Conservation (phyloP, 192 early-diverging fungal species). For the Coemansia sp. region DNA sequence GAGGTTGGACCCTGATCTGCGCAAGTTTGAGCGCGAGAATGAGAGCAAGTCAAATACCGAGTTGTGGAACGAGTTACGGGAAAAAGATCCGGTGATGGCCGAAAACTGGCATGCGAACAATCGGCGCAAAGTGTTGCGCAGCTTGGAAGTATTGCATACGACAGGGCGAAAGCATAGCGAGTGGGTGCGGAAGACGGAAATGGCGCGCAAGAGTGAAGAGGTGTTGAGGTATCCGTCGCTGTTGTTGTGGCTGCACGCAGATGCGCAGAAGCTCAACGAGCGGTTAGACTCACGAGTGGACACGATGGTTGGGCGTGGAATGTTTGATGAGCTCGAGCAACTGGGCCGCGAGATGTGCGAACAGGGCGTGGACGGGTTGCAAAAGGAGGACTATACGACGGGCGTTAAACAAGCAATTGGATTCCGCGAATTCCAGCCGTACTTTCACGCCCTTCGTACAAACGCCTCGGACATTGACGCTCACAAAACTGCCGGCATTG, state of each 20-base stretch:
- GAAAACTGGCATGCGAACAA: slow-evolving; percentile 89
- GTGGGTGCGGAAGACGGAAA: slow-evolving; percentile 68
- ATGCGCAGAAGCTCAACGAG: slow-evolving; percentile 62
- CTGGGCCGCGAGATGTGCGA: slow-evolving; percentile 27
- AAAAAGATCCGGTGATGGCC: slow-evolving; percentile 84
- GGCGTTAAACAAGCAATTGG: slow-evolving; percentile 58
- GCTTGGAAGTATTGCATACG: slow-evolving; percentile 76
- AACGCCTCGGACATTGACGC: slow-evolving; percentile 13
- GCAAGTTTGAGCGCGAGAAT: slow-evolving; percentile 23
- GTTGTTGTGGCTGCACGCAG: slow-evolving; percentile 89
- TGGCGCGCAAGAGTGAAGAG: slow-evolving; percentile 43
- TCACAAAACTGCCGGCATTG: slow-evolving; percentile 60
- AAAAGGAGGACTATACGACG: slow-evolving; percentile 8
- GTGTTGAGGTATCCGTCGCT: slow-evolving; percentile 63
- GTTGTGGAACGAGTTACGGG: slow-evolving; percentile 66
- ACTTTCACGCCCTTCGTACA: slow-evolving; percentile 50
- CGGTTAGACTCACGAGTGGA: slow-evolving; percentile 83
- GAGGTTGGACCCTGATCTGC: neutral
- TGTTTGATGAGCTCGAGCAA: slow-evolving; percentile 54
- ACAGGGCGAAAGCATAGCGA: slow-evolving; percentile 76
- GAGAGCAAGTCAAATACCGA: slow-evolving; percentile 46
- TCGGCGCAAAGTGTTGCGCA: slow-evolving; percentile 79
- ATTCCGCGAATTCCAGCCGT: slow-evolving; percentile 84
- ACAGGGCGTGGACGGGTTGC: neutral
- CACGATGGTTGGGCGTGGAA: slow-evolving; percentile 75